Base-by-base conservation (phyloP, 1,284 basidiomycete genomes). In the Cryptococcus amylolentus region DNA sequence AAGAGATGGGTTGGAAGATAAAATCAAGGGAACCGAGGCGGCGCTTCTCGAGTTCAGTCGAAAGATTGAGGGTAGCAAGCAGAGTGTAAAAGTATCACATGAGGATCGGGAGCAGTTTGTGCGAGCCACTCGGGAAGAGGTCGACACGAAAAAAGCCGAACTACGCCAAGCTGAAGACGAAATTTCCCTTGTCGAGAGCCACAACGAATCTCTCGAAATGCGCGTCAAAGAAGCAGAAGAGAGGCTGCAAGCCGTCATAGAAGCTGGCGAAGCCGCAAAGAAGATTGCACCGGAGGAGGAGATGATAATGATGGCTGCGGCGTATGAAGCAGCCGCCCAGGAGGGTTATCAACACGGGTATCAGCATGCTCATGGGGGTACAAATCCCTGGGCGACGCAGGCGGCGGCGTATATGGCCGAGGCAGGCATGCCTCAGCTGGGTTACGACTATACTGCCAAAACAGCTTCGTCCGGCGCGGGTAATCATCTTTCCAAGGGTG, bases 11-110 rank as follows among this genome's bases (percentile, higher is more conserved):
- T 82, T 88, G 5, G 80, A 80, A 47, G 82, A 81, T 57, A 83
- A 86, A 50, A 85, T 91, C 56, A 82, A 83, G 53, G 81, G 81
- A 63, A 79, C 92, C 41, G 83, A 85, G 60, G 79, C 81, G 58
- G 87, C 94, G 71, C 88, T 94, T 46, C 77, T 76, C 51, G 79
- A 77, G 51, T 67, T 93, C 43, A 82, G 82, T 62, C 79, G 77
- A 16, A 80, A 82, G 54, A 80, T 88, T 62, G 78, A 74, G 46
- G 64, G 67, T 51, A 77, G 77, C 56, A 69, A 72, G 43, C 69
- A 70, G 51, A 63, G 67, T 58, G 72, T 77, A 58, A 58, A 64
- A 61, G 62, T 69, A 62, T 63, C 71, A 62, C 72, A 76, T 53
- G 72, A 83, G 28, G 84, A 87, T 42, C 90, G 93, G 75, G 68